phyloP scores from a whole-genome alignment of 257 asterid species.

The Solanum pinnatisectum region DNA sequence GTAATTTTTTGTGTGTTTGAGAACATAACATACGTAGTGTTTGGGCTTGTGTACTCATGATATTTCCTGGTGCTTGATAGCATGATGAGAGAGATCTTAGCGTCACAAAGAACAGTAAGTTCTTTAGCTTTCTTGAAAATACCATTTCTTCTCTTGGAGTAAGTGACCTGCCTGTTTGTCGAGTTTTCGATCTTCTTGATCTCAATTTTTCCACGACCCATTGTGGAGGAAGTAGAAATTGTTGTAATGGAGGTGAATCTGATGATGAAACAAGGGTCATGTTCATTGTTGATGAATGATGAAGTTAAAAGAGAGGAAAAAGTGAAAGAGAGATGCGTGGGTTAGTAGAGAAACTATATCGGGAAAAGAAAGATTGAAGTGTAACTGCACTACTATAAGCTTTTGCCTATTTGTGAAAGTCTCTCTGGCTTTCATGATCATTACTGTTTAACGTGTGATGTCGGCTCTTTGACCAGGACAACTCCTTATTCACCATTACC shows the following conservation, averaged over 20 bases:
- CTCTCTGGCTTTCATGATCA: neutral
- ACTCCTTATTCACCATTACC: neutral
- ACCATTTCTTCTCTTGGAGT: constrained; percentile 44
- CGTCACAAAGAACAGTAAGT: constrained; percentile 45
- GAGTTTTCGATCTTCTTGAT: constrained; percentile 41
- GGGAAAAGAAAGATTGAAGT: constrained; percentile 16
- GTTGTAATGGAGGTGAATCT: neutral
- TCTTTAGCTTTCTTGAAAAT: constrained; percentile 55
- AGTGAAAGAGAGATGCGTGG: neutral
- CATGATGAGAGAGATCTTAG: constrained; percentile 49
- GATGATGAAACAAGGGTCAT: neutral
- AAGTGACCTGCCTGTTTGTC: constrained; percentile 42
- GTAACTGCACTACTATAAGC: constrained; percentile 5
- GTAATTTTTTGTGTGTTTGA: neutral
- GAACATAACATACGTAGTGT: constrained; percentile 31
- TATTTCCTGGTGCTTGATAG: constrained; percentile 31
- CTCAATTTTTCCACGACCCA: constrained; percentile 43
- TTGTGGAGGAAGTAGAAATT: neutral
- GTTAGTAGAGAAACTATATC: constrained; percentile 11
- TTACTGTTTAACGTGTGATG: constrained; percentile 13
- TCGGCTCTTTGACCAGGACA: constrained; percentile 19
- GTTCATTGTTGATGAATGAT: neutral
- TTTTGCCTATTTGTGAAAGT: constrained; percentile 13
- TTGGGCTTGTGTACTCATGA: constrained; percentile 40
- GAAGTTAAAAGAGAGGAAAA: neutral